Evolutionary conservation across 1,139 yeast genomes (phyloP), one percentile per base, ranked within the genome.

Genomic region (Candida labiduridarum): DNA sequence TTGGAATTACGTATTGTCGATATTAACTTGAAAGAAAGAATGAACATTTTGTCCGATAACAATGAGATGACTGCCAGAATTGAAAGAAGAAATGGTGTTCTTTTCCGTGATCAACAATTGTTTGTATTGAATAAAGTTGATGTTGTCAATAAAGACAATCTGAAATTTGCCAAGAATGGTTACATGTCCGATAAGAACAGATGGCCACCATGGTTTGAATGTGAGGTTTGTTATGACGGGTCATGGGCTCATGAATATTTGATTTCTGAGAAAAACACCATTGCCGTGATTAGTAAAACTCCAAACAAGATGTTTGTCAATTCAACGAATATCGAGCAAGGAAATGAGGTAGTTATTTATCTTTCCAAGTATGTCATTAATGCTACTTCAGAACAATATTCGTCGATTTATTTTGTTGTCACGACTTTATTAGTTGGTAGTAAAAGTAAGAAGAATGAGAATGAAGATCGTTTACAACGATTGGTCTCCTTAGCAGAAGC

Each of bases 171-270:
- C 19, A 65, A 65, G 48, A 72, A 71, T 15, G 57, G 57, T 27
- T 61, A 58, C 3, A 64, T 64, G 52, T 47, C 59, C 1, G 55
- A 53, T 14, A 50, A 63, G 6, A 61, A 63, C 12, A 58, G 59
- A 42, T 89, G 97, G 97, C 94, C 96, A 0, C 96, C 96, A 1
- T 87, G 94, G 90, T 67, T 90, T 34, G 89, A 87, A 52, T 60
- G 65, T 46, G 98, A 92, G 63, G 77, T 87, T 52, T 84, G 91
- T 56, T 87, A 87, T 60, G 87, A 88, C 49, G 79, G 84, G n/a
- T 65, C 77, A 0, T 75, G 85, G 59, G 67, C 86, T 45, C 80
- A 84, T 49, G 52, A 49, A 27, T 53, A 50, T 52, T 75, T 86
- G 52, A 79, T 91, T 27, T 77, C 87, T 40, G 84, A 85, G 51